phyloP scores from a whole-genome alignment of 345 rosid species.

The Pistacia atlantica region DNA sequence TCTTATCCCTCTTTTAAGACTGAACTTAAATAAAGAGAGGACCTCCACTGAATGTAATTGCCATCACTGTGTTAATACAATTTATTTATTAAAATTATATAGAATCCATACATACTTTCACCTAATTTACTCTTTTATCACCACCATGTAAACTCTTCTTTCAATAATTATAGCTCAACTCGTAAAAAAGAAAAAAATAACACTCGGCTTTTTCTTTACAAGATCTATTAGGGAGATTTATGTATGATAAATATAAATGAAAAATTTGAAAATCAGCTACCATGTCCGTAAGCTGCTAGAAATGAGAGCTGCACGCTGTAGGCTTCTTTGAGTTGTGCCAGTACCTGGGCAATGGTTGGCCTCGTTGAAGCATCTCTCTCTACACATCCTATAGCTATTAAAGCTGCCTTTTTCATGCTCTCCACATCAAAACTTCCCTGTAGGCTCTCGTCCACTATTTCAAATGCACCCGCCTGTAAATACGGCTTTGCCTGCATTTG shows the following conservation, averaged over 20 bases:
- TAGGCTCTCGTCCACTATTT: constrained; percentile 74
- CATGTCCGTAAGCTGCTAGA: constrained; percentile 61
- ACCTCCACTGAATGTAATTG: no score
- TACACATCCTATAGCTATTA: constrained; percentile 60
- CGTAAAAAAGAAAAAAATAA: no score
- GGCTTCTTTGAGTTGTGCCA: constrained; percentile 78
- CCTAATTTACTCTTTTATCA: no score
- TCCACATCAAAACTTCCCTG: constrained; percentile 61
- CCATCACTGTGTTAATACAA: no score
- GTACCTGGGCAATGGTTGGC: constrained; percentile 60
- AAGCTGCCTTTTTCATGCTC: constrained; percentile 74
- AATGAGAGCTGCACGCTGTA: constrained; percentile 74
- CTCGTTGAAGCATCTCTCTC: constrained; percentile 81
- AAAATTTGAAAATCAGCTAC: constrained; percentile 27
- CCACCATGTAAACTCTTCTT: no score
- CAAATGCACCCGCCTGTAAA: constrained; percentile 86
- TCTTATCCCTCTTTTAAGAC: no score
- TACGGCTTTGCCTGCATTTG: constrained; percentile 80
- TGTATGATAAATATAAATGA: background rate
- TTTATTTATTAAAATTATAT: no score
- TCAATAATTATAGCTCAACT: no score
- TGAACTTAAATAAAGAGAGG: no score
- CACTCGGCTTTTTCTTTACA: background rate
- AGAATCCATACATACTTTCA: no score
- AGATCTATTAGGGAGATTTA: background rate